Conservation (phyloP, 2,329 filamentous ascomycete species). For the Aspergillus tubingensis region DNA sequence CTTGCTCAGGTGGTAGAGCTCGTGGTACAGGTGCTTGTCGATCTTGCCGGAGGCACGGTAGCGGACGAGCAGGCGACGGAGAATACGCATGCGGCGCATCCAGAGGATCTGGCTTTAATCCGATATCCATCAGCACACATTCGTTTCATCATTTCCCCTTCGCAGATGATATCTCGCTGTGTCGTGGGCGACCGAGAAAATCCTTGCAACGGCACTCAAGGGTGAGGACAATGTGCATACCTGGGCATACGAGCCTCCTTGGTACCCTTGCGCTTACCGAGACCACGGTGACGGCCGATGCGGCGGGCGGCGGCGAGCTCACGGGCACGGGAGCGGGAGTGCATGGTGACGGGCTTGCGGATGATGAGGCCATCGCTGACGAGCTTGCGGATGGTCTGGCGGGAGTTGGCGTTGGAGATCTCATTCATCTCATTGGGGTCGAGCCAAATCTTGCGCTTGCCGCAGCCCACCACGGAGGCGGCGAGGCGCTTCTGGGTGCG, state of each 20-base stretch:
- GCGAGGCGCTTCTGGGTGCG: constrained; percentile 99
- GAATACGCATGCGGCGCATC: constrained; percentile 99
- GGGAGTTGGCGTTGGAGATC: constrained; percentile 99
- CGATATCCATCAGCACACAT: constrained; percentile 22
- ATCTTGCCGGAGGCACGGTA: constrained; percentile 99
- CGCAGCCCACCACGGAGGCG: constrained; percentile 96
- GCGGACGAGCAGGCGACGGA: constrained; percentile 98
- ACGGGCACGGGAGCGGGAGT: constrained; percentile 95
- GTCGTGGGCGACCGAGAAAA: background rate
- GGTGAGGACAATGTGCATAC: constrained; percentile 55
- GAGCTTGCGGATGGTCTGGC: constrained; percentile 99
- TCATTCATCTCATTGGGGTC: constrained; percentile 99
- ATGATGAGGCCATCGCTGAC: constrained; percentile 99
- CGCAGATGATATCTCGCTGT: background rate
- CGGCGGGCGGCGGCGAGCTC: constrained; percentile 92
- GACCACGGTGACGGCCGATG: constrained; percentile 96
- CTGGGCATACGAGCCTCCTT: constrained; percentile 98
- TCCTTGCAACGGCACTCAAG: background rate
- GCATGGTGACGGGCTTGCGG: constrained; percentile 99
- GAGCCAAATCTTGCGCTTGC: constrained; percentile 99
- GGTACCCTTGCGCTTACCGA: constrained; percentile 99
- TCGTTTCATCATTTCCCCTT: background rate
- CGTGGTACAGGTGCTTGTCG: constrained; percentile 99
- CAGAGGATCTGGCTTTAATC: constrained; percentile 84
- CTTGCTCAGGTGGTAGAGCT: constrained; percentile 99